These are phyloP conservation scores for Fusarium bactridioides DNA, from an alignment of 2,329 filamentous ascomycete species.

Conservation along the genomic window DNA sequence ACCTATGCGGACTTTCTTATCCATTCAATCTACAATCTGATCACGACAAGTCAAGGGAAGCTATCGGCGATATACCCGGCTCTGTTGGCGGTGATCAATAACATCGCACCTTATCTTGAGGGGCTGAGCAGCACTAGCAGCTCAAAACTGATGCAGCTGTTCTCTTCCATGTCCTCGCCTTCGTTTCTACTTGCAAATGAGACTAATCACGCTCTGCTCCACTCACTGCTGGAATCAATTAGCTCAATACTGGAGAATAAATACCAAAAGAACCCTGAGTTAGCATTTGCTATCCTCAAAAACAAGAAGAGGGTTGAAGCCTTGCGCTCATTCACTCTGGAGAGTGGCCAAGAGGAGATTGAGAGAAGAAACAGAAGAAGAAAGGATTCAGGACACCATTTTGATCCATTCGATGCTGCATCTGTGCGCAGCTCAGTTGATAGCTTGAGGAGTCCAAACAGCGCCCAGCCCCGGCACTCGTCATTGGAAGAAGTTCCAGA, in stretches of 20 bases:
- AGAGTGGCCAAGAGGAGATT: conserved; percentile 91
- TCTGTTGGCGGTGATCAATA: conserved; percentile 90
- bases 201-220: conserved; percentile 82
- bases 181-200: conserved; percentile 94
- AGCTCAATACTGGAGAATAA: conserved; percentile 92
- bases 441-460: conserved; percentile 68
- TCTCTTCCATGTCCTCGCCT: conserved; percentile 90
- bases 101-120: conserved; percentile 85
- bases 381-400: conserved; percentile 66
- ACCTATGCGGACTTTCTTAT: conserved; percentile 95
- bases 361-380: conserved; percentile 77
- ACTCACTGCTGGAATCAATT: conserved; percentile 85
- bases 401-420: conserved; percentile 57
- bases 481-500: conserved; percentile 57
- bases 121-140: conserved; percentile 77
- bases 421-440: conserved; percentile 71
- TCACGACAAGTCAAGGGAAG: conserved; percentile 89
- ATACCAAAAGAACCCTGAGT: conserved; percentile 79
- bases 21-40: conserved; percentile 91
- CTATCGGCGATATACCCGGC: conserved; percentile 92
- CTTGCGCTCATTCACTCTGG: conserved; percentile 85
- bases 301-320: conserved; percentile 86
- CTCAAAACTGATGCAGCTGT: conserved; percentile 85
- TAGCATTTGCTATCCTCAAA: conserved; percentile 80
- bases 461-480: conserved; percentile 35